Percentiles rank a stretch among this genome's conserved stretches.
phyloP scores from a whole-genome alignment of 192 early-diverging fungal species.

The Entomortierella beljakovae region DNA sequence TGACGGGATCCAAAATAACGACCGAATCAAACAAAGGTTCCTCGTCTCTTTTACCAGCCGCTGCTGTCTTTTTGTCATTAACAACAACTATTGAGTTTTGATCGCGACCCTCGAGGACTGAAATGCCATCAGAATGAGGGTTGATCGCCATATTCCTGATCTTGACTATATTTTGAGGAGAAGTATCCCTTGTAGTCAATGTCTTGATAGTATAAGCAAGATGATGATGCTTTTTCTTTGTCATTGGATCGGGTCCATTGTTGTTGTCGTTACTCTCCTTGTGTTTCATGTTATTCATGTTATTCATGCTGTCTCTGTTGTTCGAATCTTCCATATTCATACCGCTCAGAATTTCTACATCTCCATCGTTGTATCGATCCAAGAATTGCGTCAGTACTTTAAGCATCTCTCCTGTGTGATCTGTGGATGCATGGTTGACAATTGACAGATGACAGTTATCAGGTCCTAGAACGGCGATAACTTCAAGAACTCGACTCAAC shows the following conservation, averaged over 20 bases:
- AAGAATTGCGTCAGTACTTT: constrained; percentile 1
- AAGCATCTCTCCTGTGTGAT: constrained; percentile 4
- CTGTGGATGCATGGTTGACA: constrained; percentile 26
- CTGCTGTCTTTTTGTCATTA: too few species aligned
- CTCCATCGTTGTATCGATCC: constrained; percentile 13
- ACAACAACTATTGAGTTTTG: too few species aligned
- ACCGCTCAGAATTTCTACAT: not conserved
- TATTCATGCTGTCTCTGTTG: not conserved
- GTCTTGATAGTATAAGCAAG: constrained; percentile 33
- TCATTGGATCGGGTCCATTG: too few species aligned
- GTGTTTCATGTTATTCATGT: too few species aligned
- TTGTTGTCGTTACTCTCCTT: not conserved
- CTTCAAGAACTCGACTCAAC: constrained; percentile 22
- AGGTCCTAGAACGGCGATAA: constrained; percentile 25
- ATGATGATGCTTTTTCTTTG: not conserved
- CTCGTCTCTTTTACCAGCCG: not conserved
- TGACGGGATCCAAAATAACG: constrained; percentile 58
- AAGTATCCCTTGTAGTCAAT: constrained; percentile 2
- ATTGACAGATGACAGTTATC: constrained; percentile 35
- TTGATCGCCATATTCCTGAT: constrained; percentile 18
- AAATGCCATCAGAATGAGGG: not conserved
- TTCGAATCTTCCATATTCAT: too few species aligned
- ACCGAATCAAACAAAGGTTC: constrained; percentile 31
- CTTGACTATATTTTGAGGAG: constrained; percentile 5
- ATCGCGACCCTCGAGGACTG: too few species aligned